A percentile compares a stretch with the other conserved stretches of the same genome.
These are phyloP conservation scores for Termitomyces sp. DNA, from an alignment of 768 basidiomycete genomes.

Conservation along the genomic window DNA sequence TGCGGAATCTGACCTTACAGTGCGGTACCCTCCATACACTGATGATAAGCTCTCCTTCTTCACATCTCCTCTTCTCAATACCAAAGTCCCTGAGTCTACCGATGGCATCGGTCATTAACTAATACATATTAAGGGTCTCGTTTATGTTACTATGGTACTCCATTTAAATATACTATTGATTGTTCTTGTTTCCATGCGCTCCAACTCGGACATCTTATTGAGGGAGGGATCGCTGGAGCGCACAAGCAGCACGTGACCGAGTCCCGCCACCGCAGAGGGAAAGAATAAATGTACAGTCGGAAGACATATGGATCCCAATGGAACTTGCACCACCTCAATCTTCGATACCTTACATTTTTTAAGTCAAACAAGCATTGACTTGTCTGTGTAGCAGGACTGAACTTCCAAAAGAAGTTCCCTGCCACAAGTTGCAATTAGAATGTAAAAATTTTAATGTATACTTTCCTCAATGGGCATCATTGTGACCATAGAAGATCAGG, in stretches of 20 bases:
- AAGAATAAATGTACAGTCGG: too few species aligned
- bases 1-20: slow-evolving; percentile 29
- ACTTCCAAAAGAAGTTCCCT: too few species aligned
- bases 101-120: neutral
- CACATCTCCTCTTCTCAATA: slow-evolving; percentile 10
- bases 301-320: too few species aligned
- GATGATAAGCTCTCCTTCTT: slow-evolving; percentile 28
- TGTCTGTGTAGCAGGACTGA: too few species aligned
- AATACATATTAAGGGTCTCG: neutral
- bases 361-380: too few species aligned
- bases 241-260: neutral
- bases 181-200: neutral
- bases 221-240: neutral
- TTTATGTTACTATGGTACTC: neutral
- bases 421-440: too few species aligned
- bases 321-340: too few species aligned
- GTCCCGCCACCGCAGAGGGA: too few species aligned
- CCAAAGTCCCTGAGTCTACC: slow-evolving; percentile 18
- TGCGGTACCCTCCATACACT: slow-evolving; percentile 50
- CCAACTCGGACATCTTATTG: neutral
- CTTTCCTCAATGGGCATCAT: too few species aligned
- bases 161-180: neutral
- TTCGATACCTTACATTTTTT: too few species aligned
- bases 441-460: too few species aligned
- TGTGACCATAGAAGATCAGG: too few species aligned